Evolutionary conservation across 164 flowering plant genomes (phyloP).

Genomic region (Cinnamomum chago): DNA sequence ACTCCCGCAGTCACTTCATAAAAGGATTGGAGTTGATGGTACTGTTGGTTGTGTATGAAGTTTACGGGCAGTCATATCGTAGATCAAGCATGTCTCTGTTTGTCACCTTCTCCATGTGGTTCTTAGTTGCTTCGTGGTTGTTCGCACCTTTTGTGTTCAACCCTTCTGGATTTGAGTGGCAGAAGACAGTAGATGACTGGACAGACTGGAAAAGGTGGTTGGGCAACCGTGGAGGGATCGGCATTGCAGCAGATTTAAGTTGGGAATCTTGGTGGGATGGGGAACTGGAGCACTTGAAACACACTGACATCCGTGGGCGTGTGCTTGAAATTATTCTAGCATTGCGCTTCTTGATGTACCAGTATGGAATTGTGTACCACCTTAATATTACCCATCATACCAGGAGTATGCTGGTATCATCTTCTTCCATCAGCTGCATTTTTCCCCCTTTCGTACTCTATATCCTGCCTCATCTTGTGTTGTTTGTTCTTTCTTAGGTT

Average conservation of each 20-base stretch:
- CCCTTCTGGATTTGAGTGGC: slow-evolving; percentile 99
- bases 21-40: slow-evolving; percentile 83
- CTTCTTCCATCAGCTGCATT: neutral
- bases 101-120: slow-evolving; percentile 94
- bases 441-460: neutral
- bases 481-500: slow-evolving; percentile 41
- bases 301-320: slow-evolving; percentile 67
- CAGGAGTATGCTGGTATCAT: slow-evolving; percentile 61
- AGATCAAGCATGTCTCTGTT: slow-evolving; percentile 68
- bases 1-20: slow-evolving; percentile 95
- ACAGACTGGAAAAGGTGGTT: slow-evolving; percentile 99
- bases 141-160: slow-evolving; percentile 96
- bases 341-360: slow-evolving; percentile 81
- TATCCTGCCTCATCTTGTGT: neutral
- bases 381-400: slow-evolving; percentile 70
- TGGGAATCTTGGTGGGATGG: slow-evolving; percentile 99
- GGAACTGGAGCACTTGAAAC: slow-evolving; percentile 76
- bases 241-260: slow-evolving; percentile 70
- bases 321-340: slow-evolving; percentile 79
- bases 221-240: slow-evolving; percentile 98
- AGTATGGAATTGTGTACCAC: slow-evolving; percentile 95
- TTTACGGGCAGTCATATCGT: slow-evolving; percentile 72
- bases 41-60: slow-evolving; percentile 64
- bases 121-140: slow-evolving; percentile 89
- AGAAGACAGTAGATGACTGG: slow-evolving; percentile 98